phyloP scores from a whole-genome alignment of 2,329 filamentous ascomycete species.

The Aspergillus fumigatiaffinis region DNA sequence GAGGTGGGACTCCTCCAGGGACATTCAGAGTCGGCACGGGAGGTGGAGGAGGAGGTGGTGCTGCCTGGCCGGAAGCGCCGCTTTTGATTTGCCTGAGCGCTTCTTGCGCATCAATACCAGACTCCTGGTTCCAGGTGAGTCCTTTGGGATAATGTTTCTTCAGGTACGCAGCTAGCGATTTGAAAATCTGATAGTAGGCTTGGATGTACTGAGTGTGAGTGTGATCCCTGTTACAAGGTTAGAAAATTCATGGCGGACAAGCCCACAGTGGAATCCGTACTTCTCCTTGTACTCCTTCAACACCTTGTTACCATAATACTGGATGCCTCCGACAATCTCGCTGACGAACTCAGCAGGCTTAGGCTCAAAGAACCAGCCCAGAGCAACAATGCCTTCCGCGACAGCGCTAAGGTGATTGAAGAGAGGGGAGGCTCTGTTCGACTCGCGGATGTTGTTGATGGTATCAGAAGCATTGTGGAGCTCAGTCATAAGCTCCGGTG shows the following conservation, averaged over 20 bases:
- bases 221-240: conserved; percentile 56
- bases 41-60: conserved; percentile 50
- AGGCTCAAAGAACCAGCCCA: conserved; percentile 85
- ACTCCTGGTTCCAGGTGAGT: conserved; percentile 79
- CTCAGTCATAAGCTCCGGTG: conserved; percentile 74
- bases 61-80: conserved; percentile 33
- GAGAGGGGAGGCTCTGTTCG: conserved; percentile 68
- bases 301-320: conserved; percentile 94
- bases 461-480: conserved; percentile 77
- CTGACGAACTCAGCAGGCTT: conserved; percentile 83
- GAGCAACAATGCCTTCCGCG: conserved; percentile 80
- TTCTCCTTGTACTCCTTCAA: conserved; percentile 85
- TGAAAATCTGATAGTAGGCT: conserved; percentile 88
- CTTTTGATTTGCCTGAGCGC: conserved; percentile 57
- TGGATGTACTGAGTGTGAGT: conserved; percentile 85
- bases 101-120: conserved; percentile 68
- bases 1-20: conserved; percentile 54
- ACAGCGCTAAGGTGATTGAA: conserved; percentile 84
- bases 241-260: conserved; percentile 8
- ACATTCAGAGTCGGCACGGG: conserved; percentile 45
- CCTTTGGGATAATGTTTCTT: conserved; percentile 77
- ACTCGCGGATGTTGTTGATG: conserved; percentile 76
- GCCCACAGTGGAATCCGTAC: conserved; percentile 39
- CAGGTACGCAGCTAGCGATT: conserved; percentile 75
- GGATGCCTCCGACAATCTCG: conserved; percentile 75